Evolutionary conservation across 2,329 filamentous ascomycete species (phyloP).

Genomic region (Paecilomyces niveus): DNA sequence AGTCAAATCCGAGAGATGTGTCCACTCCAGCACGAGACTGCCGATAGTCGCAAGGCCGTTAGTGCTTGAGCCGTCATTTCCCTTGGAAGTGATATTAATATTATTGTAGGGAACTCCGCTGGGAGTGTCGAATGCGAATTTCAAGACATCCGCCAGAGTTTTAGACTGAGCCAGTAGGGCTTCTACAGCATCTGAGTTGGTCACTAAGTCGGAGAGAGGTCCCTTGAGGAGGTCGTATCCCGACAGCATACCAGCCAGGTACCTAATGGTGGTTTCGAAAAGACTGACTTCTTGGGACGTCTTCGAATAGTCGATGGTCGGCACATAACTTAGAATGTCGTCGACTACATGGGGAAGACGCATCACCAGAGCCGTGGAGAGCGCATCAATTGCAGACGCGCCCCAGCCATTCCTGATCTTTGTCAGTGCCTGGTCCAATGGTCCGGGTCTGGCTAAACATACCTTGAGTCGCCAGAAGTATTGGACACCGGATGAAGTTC

Average conservation of each 20-base stretch:
- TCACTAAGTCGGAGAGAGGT: slow-evolving; percentile 49
- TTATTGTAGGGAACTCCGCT: slow-evolving; percentile 68
- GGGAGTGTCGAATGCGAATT: slow-evolving; percentile 69
- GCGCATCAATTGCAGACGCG: slow-evolving; percentile 71
- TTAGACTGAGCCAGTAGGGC: slow-evolving; percentile 60
- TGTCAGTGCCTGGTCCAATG: slow-evolving; percentile 5
- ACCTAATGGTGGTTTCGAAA: slow-evolving; percentile 88
- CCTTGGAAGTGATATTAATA: slow-evolving; percentile 52
- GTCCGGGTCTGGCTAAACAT: slow-evolving; percentile 13
- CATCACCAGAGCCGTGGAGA: slow-evolving; percentile 76
- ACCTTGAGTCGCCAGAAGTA: slow-evolving; percentile 62
- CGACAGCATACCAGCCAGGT: slow-evolving; percentile 72
- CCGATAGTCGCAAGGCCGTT: slow-evolving; percentile 74
- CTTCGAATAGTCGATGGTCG: slow-evolving; percentile 61
- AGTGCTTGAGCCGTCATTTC: slow-evolving; percentile 43
- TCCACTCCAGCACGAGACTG: slow-evolving; percentile 78
- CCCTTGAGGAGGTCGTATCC: slow-evolving; percentile 63
- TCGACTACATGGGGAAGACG: slow-evolving; percentile 59
- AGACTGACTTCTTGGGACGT: slow-evolving; percentile 60
- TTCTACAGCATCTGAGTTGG: slow-evolving; percentile 45
- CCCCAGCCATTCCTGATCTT: slow-evolving; percentile 69
- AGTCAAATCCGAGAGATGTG: slow-evolving; percentile 67
- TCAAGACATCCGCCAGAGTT: slow-evolving; percentile 64
- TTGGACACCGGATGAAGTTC: slow-evolving; percentile 65
- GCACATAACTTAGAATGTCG: slow-evolving; percentile 64